These are phyloP conservation scores for Dictyophora rubrovolvata DNA, from an alignment of 768 basidiomycete species.

Conservation along the genomic window DNA sequence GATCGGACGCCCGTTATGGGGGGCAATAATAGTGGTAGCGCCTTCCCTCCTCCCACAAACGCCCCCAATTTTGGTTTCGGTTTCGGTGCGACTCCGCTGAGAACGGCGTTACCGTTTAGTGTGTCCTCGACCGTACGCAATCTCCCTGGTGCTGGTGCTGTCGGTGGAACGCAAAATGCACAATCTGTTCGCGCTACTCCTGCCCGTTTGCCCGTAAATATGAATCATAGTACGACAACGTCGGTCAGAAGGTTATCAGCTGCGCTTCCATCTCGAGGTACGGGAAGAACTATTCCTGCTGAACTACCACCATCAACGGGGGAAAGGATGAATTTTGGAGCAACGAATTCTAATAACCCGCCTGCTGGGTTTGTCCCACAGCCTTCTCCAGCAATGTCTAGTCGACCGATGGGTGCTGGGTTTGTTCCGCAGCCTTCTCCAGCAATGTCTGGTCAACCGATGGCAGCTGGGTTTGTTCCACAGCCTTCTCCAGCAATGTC, in stretches of 20 bases:
- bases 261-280: background rate
- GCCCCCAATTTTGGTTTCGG: background rate
- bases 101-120: background rate
- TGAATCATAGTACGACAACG: background rate
- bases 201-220: background rate
- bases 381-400: background rate
- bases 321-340: background rate
- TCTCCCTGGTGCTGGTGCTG: background rate
- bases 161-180: background rate
- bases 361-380: background rate
- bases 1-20: background rate
- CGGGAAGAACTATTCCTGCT: background rate
- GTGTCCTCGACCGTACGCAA: background rate
- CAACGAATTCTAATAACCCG: background rate
- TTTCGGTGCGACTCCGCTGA: background rate
- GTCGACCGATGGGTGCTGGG: background rate
- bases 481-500: too few species aligned
- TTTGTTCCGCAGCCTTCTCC: too few species aligned
- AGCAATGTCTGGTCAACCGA: too few species aligned
- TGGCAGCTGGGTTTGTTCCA: too few species aligned
- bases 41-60: background rate
- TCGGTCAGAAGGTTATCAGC: background rate
- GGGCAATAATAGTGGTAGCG: background rate
- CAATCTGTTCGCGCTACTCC: background rate
- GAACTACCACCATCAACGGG: background rate